phyloP scores from a whole-genome alignment of 2,329 filamentous ascomycete species.

The Apiospora koreana region DNA sequence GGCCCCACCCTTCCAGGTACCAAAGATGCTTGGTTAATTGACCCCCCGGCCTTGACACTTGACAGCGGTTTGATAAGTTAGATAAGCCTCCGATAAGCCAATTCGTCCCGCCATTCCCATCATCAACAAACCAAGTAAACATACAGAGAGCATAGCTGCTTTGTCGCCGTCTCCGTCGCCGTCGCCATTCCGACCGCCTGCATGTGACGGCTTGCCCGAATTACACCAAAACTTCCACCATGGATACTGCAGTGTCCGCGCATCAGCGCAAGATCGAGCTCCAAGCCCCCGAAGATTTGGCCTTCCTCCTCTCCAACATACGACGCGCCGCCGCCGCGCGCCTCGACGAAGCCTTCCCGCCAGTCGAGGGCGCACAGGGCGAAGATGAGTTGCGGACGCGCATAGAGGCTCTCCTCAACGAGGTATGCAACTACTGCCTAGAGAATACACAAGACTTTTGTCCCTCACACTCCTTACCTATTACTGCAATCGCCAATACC shows the following conservation, averaged over 20 bases:
- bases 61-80: not conserved
- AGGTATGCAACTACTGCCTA: constrained; percentile 40
- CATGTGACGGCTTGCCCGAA: not conserved
- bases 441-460: not conserved
- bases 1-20: not conserved
- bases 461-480: not conserved
- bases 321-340: constrained; percentile 67
- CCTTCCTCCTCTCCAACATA: constrained; percentile 69
- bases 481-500: not conserved
- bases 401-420: constrained; percentile 61
- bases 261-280: constrained; percentile 76
- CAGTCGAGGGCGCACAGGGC: constrained; percentile 50
- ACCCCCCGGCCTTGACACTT: no score
- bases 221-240: not conserved
- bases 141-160: no score
- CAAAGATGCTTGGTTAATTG: no score
- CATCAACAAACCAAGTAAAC: not conserved
- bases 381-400: constrained; percentile 59
- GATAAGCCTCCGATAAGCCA: not conserved
- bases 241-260: constrained; percentile 27
- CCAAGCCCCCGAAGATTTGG: constrained; percentile 72
- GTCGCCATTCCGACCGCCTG: not conserved
- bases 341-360: constrained; percentile 68
- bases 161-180: no score
- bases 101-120: not conserved